These are phyloP conservation scores for Lentinula guzmanii DNA, from an alignment of 768 basidiomycete genomes.

Conservation along the genomic window DNA sequence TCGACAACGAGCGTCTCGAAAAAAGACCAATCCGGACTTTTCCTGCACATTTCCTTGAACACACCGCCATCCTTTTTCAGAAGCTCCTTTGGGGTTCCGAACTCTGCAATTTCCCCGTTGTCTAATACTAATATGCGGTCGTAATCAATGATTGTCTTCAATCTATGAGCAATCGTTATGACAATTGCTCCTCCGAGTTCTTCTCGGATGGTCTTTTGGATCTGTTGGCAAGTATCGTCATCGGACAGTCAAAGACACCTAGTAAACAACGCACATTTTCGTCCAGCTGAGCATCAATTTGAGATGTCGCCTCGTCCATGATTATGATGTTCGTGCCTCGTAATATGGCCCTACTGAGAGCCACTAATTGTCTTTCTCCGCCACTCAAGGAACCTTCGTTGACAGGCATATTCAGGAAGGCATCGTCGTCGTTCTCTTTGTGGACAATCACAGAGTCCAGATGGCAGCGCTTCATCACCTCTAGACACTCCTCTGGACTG, in stretches of 20 bases:
- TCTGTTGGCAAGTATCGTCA: conserved; percentile 26
- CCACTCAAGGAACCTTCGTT: conserved; percentile 64
- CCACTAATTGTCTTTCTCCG: conserved; percentile 73
- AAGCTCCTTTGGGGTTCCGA: conserved; percentile 57
- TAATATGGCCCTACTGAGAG: conserved; percentile 63
- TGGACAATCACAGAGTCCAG: conserved; percentile 39
- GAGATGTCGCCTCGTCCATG: conserved; percentile 76
- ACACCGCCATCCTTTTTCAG: conserved; percentile 46
- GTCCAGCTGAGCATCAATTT: conserved; percentile 66
- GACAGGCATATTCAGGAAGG: conserved; percentile 54
- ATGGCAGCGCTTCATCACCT: conserved; percentile 63
- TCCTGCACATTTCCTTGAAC: conserved; percentile 65
- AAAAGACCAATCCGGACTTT: conserved; percentile 49
- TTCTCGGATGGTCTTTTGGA: conserved; percentile 69
- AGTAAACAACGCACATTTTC: conserved; percentile 40
- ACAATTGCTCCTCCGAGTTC: conserved; percentile 69
- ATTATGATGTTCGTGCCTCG: conserved; percentile 62
- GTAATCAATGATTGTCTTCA: conserved; percentile 75
- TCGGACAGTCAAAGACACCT: background rate
- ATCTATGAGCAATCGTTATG: conserved; percentile 78
- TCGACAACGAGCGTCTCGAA: conserved; percentile 21
- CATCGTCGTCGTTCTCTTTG: conserved; percentile 24
- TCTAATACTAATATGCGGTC: conserved; percentile 71
- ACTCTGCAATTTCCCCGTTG: conserved; percentile 64
- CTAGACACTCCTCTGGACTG: conserved; percentile 55